phyloP scores from a whole-genome alignment of 1,139 yeast species.

The Pneumocystis carinii region DNA sequence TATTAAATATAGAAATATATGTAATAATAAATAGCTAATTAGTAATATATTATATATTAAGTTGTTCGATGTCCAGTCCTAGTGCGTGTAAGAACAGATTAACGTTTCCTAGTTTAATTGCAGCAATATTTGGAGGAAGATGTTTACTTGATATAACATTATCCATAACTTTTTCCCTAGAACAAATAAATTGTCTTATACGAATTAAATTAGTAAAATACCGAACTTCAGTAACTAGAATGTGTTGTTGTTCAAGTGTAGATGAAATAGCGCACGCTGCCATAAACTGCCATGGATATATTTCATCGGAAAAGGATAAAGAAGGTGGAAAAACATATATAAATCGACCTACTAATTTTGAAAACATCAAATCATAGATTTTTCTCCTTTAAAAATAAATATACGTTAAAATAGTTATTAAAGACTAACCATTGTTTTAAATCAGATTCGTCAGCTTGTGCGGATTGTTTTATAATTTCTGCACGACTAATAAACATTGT shows the following conservation, averaged over 20 bases:
- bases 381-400: constrained; percentile 25
- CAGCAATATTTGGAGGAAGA: constrained; percentile 38
- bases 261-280: constrained; percentile 92
- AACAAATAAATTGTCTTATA: not conserved
- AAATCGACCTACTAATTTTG: constrained; percentile 63
- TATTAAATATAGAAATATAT: not conserved
- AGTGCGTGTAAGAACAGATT: constrained; percentile 88
- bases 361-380: constrained; percentile 70
- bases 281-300: constrained; percentile 92
- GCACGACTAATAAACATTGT: constrained; percentile 86
- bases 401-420: not conserved
- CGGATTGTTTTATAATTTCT: constrained; percentile 73
- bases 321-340: constrained; percentile 69
- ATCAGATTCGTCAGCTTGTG: constrained; percentile 33
- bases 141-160: constrained; percentile 73
- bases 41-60: constrained; percentile 6
- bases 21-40: not conserved
- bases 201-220: not conserved
- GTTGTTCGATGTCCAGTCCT: constrained; percentile 73
- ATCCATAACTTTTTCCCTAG: constrained; percentile 75
- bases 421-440: constrained; percentile 44
- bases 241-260: constrained; percentile 80
- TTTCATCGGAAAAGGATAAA: constrained; percentile 42
- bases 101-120: constrained; percentile 57
- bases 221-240: constrained; percentile 77